Evolutionary conservation across 108 stramenopile species (phyloP).

Genomic region (Seminavis robusta): DNA sequence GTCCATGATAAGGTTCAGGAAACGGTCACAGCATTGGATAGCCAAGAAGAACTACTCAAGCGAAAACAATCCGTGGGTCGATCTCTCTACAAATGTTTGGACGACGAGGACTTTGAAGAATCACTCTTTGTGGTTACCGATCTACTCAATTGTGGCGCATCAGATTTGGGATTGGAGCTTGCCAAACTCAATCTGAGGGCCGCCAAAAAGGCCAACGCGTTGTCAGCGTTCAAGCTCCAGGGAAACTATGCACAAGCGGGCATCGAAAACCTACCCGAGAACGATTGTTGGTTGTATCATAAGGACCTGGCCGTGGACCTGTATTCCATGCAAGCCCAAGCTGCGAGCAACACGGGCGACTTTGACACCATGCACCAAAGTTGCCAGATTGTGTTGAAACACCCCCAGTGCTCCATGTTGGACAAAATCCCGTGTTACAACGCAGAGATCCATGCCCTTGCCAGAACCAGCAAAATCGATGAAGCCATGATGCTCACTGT

Average conservation of each 20-base stretch:
- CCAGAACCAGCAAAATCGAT: too few species aligned
- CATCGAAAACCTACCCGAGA: not conserved
- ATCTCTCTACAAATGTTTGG: not conserved
- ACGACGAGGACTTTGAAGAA: too few species aligned
- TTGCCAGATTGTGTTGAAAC: not conserved
- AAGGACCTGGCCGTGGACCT: not conserved
- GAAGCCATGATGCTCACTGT: not conserved
- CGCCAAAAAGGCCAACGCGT: slow-evolving; percentile 1
- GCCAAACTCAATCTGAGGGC: slow-evolving; percentile 25
- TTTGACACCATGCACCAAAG: not conserved
- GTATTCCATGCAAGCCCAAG: slow-evolving; percentile 3
- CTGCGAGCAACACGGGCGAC: not conserved
- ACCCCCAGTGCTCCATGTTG: not conserved
- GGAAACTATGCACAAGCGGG: slow-evolving; percentile 2
- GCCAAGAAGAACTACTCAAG: not conserved
- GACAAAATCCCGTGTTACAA: slow-evolving; percentile 2
- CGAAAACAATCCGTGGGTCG: not conserved
- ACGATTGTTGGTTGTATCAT: not conserved
- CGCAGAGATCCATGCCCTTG: too few species aligned
- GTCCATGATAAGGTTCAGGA: slow-evolving; percentile 22
- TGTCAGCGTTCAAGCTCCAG: slow-evolving; percentile 13
- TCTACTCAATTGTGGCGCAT: slow-evolving; percentile 3
- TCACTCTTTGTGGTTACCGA: too few species aligned
- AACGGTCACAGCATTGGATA: slow-evolving; percentile 8
- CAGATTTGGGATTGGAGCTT: not conserved